Percentiles rank a stretch among this genome's conserved stretches.
These are phyloP conservation scores for Solanum ossicruentum DNA, from an alignment of 257 asterid species.

Conservation along the genomic window DNA sequence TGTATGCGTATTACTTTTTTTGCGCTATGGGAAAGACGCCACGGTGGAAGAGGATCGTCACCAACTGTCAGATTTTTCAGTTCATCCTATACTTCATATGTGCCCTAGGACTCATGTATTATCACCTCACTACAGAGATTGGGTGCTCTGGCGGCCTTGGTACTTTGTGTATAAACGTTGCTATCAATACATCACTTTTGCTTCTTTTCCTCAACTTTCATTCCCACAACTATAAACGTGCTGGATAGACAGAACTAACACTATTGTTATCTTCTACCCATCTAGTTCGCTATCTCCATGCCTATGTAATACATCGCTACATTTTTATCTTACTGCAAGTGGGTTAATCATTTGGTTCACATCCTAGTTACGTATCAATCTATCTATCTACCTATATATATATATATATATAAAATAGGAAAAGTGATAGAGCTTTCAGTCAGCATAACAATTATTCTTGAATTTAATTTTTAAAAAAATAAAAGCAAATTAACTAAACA, in stretches of 20 bases:
- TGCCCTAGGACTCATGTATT: conserved; percentile 45
- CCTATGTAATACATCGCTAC: background rate
- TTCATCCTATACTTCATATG: conserved; percentile 49
- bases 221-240: conserved; percentile 33
- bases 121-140: conserved; percentile 37
- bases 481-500: too few relatives aligned
- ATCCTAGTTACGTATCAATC: background rate
- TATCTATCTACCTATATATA: too few relatives aligned
- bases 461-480: too few relatives aligned
- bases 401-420: too few relatives aligned
- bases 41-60: conserved; percentile 69
- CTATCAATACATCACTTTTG: conserved; percentile 57
- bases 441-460: too few relatives aligned
- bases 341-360: background rate
- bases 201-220: conserved; percentile 52
- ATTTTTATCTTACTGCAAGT: background rate
- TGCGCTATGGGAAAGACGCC: conserved; percentile 51
- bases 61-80: conserved; percentile 66
- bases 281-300: background rate
- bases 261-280: background rate
- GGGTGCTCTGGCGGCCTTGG: conserved; percentile 72
- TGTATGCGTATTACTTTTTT: conserved; percentile 63
- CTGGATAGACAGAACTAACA: background rate
- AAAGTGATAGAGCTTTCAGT: too few relatives aligned
- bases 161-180: conserved; percentile 64